Evolutionary conservation across 257 asterid genomes (phyloP), one percentile per base, ranked within the genome.

Genomic region (Henckelia pumila): DNA sequence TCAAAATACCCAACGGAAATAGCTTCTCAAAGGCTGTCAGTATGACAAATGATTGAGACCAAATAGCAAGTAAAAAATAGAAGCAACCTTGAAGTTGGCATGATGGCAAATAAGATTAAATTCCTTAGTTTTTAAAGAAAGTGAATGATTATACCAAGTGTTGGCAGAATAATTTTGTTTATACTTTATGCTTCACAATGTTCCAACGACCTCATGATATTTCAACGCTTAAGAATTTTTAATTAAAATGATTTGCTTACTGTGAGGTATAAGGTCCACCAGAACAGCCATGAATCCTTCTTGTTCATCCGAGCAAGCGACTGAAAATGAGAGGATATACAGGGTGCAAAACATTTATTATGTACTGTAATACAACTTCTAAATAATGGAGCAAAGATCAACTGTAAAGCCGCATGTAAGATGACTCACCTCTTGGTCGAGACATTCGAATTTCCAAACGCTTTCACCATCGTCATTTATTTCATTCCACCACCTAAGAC

Each of bases 401-500:
- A 64, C 49, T 2, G n/a, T 29, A 22, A 47, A 20, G 33, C 20
- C 21, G 22, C 61, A 69, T 22, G 22, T 21, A 56, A 21, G 66
- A 32, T 22, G 8, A 62, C 78, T 23, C 76, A 85, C 91, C 86
- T 85, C 91, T 79, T 85, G 91, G 66, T 85, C 91, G 52, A 77
- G 98, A 84, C 97, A 85, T 63, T 92, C 98, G 74, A 83, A 92
- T 77, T 79, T 86, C 98, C 98, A 92, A 60, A 92, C 89, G 73
- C 98, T 92, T 75, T 92, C 98, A 71, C 85, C 97, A 56, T 71
- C 82, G 1, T 92, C 98, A 69, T 88, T 81, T 59, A 92, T 92
- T 77, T 92, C 98, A 72, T 92, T 92, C 98, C 98, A 92, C 98
- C 98, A 92, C 75, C 98, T 86, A 62, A 92, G 88, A 64, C 98